Conservation (phyloP, 2,329 filamentous ascomycete species). For the Samsoniella hepiali region DNA sequence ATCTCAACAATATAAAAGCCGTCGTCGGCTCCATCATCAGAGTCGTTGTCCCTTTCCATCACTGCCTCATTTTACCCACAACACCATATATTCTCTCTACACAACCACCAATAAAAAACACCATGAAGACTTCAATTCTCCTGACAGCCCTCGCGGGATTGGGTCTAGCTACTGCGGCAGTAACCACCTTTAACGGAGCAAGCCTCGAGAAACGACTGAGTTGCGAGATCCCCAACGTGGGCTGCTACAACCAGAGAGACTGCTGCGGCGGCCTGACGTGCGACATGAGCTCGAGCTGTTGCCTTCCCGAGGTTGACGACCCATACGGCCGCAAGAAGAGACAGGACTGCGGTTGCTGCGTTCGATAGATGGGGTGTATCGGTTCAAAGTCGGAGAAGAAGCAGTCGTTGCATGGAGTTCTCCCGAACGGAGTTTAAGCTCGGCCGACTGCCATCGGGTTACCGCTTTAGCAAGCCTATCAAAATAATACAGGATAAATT, state of each 20-base stretch:
- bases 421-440: constrained; percentile 4
- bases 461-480: neutral
- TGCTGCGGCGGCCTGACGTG: constrained; percentile 16
- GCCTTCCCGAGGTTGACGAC: constrained; percentile 12
- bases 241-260: constrained; percentile 6
- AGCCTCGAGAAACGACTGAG: neutral
- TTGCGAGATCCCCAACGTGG: constrained; percentile 1
- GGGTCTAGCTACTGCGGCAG: neutral
- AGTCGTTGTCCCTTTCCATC: neutral
- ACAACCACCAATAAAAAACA: neutral
- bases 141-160: neutral
- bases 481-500: neutral
- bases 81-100: neutral
- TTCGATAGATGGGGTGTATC: neutral
- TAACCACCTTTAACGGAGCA: neutral
- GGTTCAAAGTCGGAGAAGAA: neutral
- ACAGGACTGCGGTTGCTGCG: constrained; percentile 16
- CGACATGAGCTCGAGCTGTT: constrained; percentile 1
- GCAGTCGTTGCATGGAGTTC: constrained; percentile 14
- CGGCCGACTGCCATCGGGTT: neutral
- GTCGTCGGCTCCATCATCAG: too few species aligned
- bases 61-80: neutral
- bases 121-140: neutral
- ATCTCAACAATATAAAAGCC: neutral
- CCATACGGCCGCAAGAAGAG: neutral